A percentile compares a stretch with the other conserved stretches of the same genome.
These are phyloP conservation scores for Paspalum notatum DNA, from an alignment of 176 grass and related monocot species.

Conservation along the genomic window DNA sequence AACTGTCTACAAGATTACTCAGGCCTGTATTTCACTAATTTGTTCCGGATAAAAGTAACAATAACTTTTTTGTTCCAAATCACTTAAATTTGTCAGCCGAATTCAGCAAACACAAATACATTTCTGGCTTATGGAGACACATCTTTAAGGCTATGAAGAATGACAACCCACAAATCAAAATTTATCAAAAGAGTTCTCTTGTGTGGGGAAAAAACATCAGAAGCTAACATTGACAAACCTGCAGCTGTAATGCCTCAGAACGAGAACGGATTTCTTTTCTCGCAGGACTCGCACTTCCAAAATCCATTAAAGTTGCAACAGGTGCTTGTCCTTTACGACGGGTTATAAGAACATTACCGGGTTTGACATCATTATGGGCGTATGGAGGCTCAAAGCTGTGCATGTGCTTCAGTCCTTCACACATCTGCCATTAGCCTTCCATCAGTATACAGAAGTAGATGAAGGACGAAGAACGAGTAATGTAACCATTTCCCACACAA, in stretches of 20 bases:
- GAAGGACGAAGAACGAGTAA: background rate
- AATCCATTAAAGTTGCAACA: constrained; percentile 95
- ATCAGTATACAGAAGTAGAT: constrained; percentile 23
- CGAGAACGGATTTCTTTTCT: constrained; percentile 83
- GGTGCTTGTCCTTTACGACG: constrained; percentile 63
- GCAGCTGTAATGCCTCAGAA: constrained; percentile 80
- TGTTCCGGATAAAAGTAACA: constrained; percentile 5
- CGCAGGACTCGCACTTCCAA: constrained; percentile 85
- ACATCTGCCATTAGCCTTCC: constrained; percentile 54
- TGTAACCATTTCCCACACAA: background rate
- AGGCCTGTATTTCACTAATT: background rate
- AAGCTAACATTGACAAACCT: constrained; percentile 53
- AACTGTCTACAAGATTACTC: constrained; percentile 3
- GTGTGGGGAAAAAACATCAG: constrained; percentile 6
- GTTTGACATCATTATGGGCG: constrained; percentile 97
- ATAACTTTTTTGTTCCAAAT: background rate
- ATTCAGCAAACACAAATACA: background rate
- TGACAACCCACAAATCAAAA: background rate
- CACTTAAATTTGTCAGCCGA: background rate
- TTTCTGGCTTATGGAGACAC: background rate
- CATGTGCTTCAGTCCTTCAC: constrained; percentile 96
- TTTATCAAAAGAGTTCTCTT: constrained; percentile 10
- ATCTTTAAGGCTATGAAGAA: background rate
- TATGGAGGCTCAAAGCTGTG: constrained; percentile 90
- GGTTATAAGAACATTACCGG: constrained; percentile 92